Evolutionary conservation across 176 grass and related monocot genomes (phyloP).

Genomic region (Triticum timopheevii): DNA sequence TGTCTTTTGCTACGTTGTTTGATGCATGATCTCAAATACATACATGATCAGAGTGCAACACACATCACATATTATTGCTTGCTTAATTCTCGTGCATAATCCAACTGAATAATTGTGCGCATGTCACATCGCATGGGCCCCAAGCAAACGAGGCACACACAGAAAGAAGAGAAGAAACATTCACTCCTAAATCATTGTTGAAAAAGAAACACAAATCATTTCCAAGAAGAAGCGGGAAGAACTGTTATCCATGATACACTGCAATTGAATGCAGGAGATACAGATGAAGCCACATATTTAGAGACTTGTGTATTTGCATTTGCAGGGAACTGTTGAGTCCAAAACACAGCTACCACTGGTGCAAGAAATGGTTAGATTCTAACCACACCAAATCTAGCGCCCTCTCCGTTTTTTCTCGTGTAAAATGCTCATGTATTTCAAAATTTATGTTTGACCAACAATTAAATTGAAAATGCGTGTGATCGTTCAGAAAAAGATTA

Average conservation of each 20-base stretch:
- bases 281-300: background rate
- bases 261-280: background rate
- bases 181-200: slow-evolving; percentile 30
- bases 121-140: slow-evolving; percentile 22
- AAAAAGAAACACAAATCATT: slow-evolving; percentile 40
- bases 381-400: background rate
- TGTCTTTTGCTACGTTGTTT: background rate
- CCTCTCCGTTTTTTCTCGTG: background rate
- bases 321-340: background rate
- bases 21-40: background rate
- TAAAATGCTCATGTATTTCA: background rate
- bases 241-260: background rate
- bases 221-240: background rate
- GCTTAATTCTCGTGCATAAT: background rate
- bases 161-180: slow-evolving; percentile 3
- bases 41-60: background rate
- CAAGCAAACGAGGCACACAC: background rate
- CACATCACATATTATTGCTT: slow-evolving; percentile 5
- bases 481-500: no score
- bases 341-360: background rate
- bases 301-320: background rate
- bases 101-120: slow-evolving; percentile 27
- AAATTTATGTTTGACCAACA: background rate
- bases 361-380: background rate
- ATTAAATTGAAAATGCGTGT: background rate